Evolutionary conservation across 352 stramenopile species (phyloP), one percentile per base, ranked within the genome.

Genomic region (Thalassiosira allenii): DNA sequence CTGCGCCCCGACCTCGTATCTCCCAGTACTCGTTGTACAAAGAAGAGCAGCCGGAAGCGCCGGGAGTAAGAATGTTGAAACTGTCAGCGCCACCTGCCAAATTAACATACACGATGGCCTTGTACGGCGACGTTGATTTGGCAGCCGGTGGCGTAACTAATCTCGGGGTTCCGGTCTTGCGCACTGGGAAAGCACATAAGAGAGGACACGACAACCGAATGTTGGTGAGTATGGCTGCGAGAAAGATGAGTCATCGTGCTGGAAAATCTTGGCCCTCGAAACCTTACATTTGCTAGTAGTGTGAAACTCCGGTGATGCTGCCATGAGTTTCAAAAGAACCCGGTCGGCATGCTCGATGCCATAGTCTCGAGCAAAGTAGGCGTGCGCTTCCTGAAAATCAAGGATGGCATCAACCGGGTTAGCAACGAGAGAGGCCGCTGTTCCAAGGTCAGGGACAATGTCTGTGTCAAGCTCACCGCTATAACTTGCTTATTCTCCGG

Each of bases 81-180:
- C 59, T 81, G 61, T 93, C 88, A 4, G 58, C 59, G 25, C 79
- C 88, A 12, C 86, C 86, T 34, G 20, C 40, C 1, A 93, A 41
- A 63, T 90, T 79, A 8, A 93, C 43, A 58, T 79, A 88, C 25
- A 93, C 67, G 14, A 93, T 75, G 17, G 88, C 88, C 66, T 91
- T 90, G 54, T 92, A 95, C 12, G 71, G 59, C 5, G 27, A 20
- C 5, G 58, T 58, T 22, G 73, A 71, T 14, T 68, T 70, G 0
- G 23, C 52, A 27, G 47, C 41, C 4, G 47, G 63, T 11, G 62
- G 57, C 23, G 49, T 68, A 22, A 75, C 23, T 20, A 27, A 14
- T 11, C 76, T 49, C 41, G 34, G 14, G 1, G 37, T 41, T 11
- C 73, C 73, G n/a, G 73, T 82, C 23, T 66, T 82, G 2, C 43